Evolutionary conservation across 352 stramenopile species (phyloP), one percentile per base, ranked within the genome.

Genomic region (Globisporangium ultimum): DNA sequence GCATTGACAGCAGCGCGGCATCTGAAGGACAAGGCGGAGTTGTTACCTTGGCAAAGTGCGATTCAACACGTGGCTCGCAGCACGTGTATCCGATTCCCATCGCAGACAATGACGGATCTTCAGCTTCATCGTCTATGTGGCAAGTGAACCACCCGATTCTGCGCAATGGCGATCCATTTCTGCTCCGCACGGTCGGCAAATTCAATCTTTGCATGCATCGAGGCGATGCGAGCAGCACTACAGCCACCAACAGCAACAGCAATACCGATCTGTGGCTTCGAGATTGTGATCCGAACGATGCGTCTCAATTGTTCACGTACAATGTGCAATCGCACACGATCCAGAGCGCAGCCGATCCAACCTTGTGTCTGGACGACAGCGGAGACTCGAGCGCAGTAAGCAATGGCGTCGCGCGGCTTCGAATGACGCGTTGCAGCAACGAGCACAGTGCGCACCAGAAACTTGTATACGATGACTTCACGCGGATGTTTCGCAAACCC

Each of bases 321-420:
- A 52, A 58, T 8, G 42, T 28, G 4, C 18, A 32, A 1, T 42
- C 28, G 24, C 49, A 58, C 28, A 42, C 40, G 57, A 47, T 63
- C 42, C 41, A 48, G 20, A 63, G 41, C 20, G 48, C 57, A 12
- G 21, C 18, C 4, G 17, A 50, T 9, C 20, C 50, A 15, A 43
- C 1, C 0, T 20, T 63, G 24, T 63, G 57, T 49, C 32, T 63
- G 22, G 57, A 63, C 49, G 48, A 58, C 57, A 63, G 28, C 3
- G 46, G 49, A 41, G n/a, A 34, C 15, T n/a, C 41, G 3, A 50
- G 14, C 2, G 17, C 24, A 14, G 38, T 20, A 28, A 14, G 3
- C 22, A 42, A 15, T 22, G 18, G 3, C 21, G n/a, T n/a, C 21
- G 22, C 20, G 10, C 43, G 8, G 22, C 24, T 40, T 18, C 48